Percentiles rank a stretch among this genome's conserved stretches.
phyloP scores from a whole-genome alignment of 768 basidiomycete species.

The Amylocystis lapponica region DNA sequence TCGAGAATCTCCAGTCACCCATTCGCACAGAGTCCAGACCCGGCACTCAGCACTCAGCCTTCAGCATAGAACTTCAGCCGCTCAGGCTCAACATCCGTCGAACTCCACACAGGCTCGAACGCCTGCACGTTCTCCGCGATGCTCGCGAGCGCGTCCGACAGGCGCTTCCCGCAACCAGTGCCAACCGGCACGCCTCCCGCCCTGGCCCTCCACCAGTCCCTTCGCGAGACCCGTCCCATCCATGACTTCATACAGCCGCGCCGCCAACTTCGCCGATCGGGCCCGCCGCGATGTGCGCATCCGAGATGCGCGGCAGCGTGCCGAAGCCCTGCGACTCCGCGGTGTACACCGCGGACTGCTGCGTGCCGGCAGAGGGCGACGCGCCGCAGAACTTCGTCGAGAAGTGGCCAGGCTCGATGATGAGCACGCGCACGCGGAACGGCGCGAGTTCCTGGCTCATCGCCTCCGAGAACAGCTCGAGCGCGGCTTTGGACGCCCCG shows the following conservation, averaged over 20 bases:
- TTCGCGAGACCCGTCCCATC: constrained; percentile 13
- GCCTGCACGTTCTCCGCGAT: constrained; percentile 17
- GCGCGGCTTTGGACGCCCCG: constrained; percentile 23
- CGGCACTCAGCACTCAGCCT: too few relatives aligned
- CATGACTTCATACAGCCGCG: constrained; percentile 21
- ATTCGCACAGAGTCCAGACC: too few relatives aligned
- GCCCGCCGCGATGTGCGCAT: constrained; percentile 1
- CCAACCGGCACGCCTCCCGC: constrained; percentile 17
- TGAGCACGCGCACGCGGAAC: constrained; percentile 23
- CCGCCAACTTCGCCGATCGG: constrained; percentile 22
- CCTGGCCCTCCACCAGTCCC: constrained; percentile 7
- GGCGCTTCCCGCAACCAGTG: constrained; percentile 15
- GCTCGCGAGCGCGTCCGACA: constrained; percentile 13
- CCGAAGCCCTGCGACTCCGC: constrained; percentile 15
- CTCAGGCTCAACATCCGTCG: constrained; percentile 19
- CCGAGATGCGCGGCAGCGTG: constrained; percentile 3
- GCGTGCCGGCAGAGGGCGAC: constrained; percentile 10
- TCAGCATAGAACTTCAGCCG: constrained; percentile 8
- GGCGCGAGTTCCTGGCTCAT: constrained; percentile 20
- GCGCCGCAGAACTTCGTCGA: constrained; percentile 14
- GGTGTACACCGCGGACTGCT: constrained; percentile 19
- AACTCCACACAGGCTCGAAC: constrained; percentile 18
- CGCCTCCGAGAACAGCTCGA: constrained; percentile 21
- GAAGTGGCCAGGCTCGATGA: constrained; percentile 23
- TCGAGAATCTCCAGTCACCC: too few relatives aligned